Base-by-base conservation (phyloP, 1,284 basidiomycete genomes). In the Sanghuangporus baumii region DNA sequence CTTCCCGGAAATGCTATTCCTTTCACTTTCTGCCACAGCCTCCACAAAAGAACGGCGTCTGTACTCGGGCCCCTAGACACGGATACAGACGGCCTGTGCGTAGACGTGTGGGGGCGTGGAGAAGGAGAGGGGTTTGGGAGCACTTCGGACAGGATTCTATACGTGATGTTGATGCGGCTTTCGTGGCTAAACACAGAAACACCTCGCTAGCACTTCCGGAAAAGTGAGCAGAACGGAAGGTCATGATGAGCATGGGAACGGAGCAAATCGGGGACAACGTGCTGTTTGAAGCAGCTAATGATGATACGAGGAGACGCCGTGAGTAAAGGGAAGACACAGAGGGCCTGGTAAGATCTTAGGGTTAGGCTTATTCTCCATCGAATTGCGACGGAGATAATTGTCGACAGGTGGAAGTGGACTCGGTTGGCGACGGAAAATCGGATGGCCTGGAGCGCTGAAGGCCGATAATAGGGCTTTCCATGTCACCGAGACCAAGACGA, bases 371-470 rank as follows among this genome's bases (percentile, higher is more conserved):
- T 46, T 41, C 51, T 56, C 51, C 62, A 43, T 38, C 18, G 48
- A 50, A 43, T 38, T 54, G 8, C 3, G 43, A 55, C 51, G 43
- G 57, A 63, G 52, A 41, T 40, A 43, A 40, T 43, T 41, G 48
- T 58, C 26, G 57, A 51, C 41, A 50, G 58, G 52, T 40, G 41
- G 52, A 43, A 20, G 23, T 43, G 50, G 61, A 50, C 14, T n/a
- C 50, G 8, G 16, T 36, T 37, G 43, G 56, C n/a, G 34, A 12
- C 47, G 41, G 20, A 26, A 34, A 38, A 23, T 14, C 23, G 41
- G 57, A 48, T 43, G 36, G 51, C 57, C 62, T 38, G 62, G 62
- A 63, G 62, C 62, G 62, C 38, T 63, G 57, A 37, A 36, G 57
- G 62, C 57, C n/a, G 59, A 37, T 38, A 43, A 63, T 51, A 63